These are phyloP conservation scores for Phytophthora idaei DNA, from an alignment of 352 stramenopile genomes.

Conservation along the genomic window DNA sequence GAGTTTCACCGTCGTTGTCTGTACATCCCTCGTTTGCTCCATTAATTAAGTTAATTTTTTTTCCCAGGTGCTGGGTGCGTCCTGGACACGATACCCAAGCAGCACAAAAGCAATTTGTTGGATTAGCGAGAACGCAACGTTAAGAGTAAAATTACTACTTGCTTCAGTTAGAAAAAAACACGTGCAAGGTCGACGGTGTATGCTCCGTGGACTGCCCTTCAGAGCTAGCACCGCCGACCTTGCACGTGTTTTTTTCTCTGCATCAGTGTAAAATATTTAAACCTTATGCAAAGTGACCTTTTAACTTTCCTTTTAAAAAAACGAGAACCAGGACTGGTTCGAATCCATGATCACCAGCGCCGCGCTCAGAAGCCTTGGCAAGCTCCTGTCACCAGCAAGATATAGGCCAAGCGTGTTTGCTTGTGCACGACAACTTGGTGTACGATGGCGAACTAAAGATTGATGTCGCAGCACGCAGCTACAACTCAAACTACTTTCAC, in stretches of 20 bases:
- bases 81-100: too few species aligned
- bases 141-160: too few species aligned
- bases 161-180: too few species aligned
- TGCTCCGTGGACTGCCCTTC: conserved; percentile 3
- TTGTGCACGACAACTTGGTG: conserved; percentile 13
- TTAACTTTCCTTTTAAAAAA: conserved; percentile 24
- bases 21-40: too few species aligned
- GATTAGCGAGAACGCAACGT: too few species aligned
- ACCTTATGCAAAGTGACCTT: conserved; percentile 14
- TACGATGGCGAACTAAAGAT: conserved; percentile 12
- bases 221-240: conserved; percentile 6
- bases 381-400: conserved; percentile 38
- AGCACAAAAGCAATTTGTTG: too few species aligned
- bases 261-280: conserved; percentile 49
- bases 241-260: conserved; percentile 32
- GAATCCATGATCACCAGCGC: conserved; percentile 90
- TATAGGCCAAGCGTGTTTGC: conserved; percentile 18
- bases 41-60: too few species aligned
- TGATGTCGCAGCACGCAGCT: conserved; percentile 7
- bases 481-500: too few species aligned
- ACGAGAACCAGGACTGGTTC: conserved; percentile 94
- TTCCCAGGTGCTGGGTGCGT: too few species aligned
- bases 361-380: conserved; percentile 83
- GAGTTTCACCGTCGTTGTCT: too few species aligned
- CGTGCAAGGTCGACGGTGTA: background rate